Conservation (phyloP, 371 early-diverging fungal genomes). For the Apophysomyces variabilis region DNA sequence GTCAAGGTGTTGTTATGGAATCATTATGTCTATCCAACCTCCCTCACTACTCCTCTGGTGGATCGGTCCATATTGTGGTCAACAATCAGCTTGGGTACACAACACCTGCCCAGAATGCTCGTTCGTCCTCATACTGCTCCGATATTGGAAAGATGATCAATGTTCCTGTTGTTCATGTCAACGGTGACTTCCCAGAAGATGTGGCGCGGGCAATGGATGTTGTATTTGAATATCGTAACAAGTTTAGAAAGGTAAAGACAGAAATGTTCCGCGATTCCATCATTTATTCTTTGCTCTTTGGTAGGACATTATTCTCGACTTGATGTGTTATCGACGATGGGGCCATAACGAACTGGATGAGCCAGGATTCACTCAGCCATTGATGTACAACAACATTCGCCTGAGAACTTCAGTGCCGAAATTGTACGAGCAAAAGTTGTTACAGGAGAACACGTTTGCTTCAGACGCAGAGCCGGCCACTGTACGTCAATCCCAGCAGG, state of each 20-base stretch:
- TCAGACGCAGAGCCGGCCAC: constrained; percentile 50
- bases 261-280: neutral
- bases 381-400: constrained; percentile 94
- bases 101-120: constrained; percentile 89
- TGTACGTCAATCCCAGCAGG: constrained; percentile 59
- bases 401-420: constrained; percentile 81
- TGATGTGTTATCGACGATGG: constrained; percentile 93
- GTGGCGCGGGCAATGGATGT: constrained; percentile 85
- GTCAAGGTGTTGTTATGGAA: constrained; percentile 95
- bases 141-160: constrained; percentile 96
- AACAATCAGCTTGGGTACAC: constrained; percentile 98
- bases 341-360: constrained; percentile 98
- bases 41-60: constrained; percentile 92
- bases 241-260: constrained; percentile 75
- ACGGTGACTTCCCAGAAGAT: constrained; percentile 94
- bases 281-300: neutral
- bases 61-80: constrained; percentile 94
- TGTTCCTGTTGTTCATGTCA: constrained; percentile 95
- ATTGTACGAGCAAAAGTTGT: constrained; percentile 76
- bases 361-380: constrained; percentile 96
- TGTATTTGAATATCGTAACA: constrained; percentile 90
- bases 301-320: constrained; percentile 86
- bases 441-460: constrained; percentile 43
- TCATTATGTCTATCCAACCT: constrained; percentile 92
- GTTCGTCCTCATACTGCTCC: constrained; percentile 89